Conservation (phyloP, 257 asterid genomes). For the Scutellaria baicalensis region DNA sequence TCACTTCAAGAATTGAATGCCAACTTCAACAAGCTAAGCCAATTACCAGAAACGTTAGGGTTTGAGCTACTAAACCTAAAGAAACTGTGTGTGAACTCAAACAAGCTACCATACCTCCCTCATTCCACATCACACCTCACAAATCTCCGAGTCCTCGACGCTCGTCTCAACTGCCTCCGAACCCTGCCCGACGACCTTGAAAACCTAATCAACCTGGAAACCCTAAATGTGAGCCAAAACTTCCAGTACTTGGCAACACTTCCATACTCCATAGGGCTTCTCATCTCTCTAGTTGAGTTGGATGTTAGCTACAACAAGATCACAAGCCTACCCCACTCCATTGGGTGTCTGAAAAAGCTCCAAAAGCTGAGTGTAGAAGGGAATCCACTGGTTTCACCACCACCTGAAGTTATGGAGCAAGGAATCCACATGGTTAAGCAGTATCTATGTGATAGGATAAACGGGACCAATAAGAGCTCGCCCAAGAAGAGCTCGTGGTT, state of each 20-base stretch:
- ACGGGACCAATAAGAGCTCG: constrained; percentile 27
- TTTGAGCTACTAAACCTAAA: constrained; percentile 64
- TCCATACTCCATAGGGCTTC: constrained; percentile 81
- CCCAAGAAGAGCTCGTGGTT: constrained; percentile 64
- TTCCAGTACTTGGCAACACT: constrained; percentile 58
- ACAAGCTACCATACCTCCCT: constrained; percentile 68
- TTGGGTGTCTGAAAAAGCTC: constrained; percentile 74
- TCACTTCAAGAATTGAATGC: constrained; percentile 73
- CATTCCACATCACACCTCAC: constrained; percentile 73
- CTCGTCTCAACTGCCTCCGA: constrained; percentile 73
- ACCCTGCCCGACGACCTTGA: constrained; percentile 85
- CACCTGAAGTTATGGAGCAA: constrained; percentile 51
- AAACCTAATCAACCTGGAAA: constrained; percentile 59
- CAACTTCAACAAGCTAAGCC: constrained; percentile 68
- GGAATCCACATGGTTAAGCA: constrained; percentile 50
- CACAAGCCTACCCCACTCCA: constrained; percentile 50
- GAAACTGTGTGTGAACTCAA: constrained; percentile 67
- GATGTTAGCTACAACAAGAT: constrained; percentile 86
- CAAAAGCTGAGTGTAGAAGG: constrained; percentile 73
- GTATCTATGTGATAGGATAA: constrained; percentile 61
- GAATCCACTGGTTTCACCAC: constrained; percentile 73
- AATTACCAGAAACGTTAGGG: constrained; percentile 72
- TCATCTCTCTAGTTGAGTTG: constrained; percentile 61
- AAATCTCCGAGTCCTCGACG: constrained; percentile 65
- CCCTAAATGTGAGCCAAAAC: constrained; percentile 77